Conservation (phyloP, 345 rosid genomes). For the Linum lewisii region DNA sequence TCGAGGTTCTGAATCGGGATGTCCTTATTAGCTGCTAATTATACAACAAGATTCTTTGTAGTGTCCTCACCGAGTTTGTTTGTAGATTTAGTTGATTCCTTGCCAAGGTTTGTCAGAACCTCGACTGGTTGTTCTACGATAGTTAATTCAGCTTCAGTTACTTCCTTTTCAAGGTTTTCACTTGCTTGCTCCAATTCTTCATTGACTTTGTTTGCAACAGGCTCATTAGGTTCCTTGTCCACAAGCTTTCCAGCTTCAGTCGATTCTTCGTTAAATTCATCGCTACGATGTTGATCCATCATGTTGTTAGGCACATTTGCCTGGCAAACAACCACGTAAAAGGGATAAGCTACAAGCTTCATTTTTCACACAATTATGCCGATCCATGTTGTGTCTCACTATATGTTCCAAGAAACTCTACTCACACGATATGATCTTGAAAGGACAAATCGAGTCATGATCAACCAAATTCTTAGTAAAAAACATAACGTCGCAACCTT, state of each 20-base stretch:
- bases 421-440: slow-evolving; percentile 75
- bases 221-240: too few species aligned
- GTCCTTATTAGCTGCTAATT: background rate
- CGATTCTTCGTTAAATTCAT: slow-evolving; percentile 19
- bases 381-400: slow-evolving; percentile 80
- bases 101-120: background rate
- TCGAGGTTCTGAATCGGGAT: background rate
- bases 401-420: slow-evolving; percentile 52
- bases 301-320: slow-evolving; percentile 39
- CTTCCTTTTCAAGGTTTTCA: background rate
- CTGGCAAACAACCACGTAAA: slow-evolving; percentile 64
- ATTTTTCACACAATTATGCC: slow-evolving; percentile 78
- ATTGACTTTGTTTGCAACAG: too few species aligned
- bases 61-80: too few species aligned
- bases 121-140: too few species aligned
- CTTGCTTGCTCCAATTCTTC: too few species aligned
- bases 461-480: slow-evolving; percentile 46
- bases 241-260: background rate
- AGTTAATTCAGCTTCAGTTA: background rate
- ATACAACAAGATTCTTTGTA: background rate
- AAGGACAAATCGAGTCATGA: slow-evolving; percentile 67
- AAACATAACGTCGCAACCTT: slow-evolving; percentile 49
- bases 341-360: slow-evolving; percentile 81
- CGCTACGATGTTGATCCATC: slow-evolving; percentile 42
- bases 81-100: background rate